Conservation (phyloP, 1,139 yeast species). For the Debaryomyces sp. region DNA sequence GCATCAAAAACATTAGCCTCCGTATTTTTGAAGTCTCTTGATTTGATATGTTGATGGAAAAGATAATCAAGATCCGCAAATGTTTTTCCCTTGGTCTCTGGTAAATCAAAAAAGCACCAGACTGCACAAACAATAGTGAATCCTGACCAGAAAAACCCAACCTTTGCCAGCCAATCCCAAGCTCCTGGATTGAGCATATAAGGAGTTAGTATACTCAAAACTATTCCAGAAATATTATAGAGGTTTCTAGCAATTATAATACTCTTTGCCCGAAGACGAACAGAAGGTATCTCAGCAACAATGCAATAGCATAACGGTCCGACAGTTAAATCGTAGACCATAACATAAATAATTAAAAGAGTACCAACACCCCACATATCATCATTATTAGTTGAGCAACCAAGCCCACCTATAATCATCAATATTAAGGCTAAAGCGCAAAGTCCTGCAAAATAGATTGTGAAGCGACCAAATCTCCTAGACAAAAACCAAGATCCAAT, state of each 20-base stretch:
- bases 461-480: conserved; percentile 50
- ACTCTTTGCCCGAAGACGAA: conserved; percentile 57
- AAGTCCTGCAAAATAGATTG: conserved; percentile 49
- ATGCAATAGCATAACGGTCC: conserved; percentile 64
- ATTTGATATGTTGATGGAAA: conserved; percentile 44
- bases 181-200: conserved; percentile 61
- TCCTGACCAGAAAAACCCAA: conserved; percentile 62
- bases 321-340: conserved; percentile 53
- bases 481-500: conserved; percentile 55
- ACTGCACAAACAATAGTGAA: conserved; percentile 37
- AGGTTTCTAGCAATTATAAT: conserved; percentile 57
- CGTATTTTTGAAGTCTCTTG: conserved; percentile 43
- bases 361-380: conserved; percentile 52
- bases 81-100: conserved; percentile 61
- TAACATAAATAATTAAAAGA: conserved; percentile 48
- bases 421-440: conserved; percentile 36
- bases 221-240: conserved; percentile 47
- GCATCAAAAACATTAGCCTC: conserved; percentile 35
- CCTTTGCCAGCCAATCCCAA: conserved; percentile 61
- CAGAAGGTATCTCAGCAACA: conserved; percentile 59
- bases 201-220: conserved; percentile 50
- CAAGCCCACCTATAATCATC: conserved; percentile 44
- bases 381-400: conserved; percentile 18
- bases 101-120: conserved; percentile 58
- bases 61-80: conserved; percentile 61